phyloP scores from a whole-genome alignment of 495 filamentous ascomycete genomes.

The Neurospora sp. region DNA sequence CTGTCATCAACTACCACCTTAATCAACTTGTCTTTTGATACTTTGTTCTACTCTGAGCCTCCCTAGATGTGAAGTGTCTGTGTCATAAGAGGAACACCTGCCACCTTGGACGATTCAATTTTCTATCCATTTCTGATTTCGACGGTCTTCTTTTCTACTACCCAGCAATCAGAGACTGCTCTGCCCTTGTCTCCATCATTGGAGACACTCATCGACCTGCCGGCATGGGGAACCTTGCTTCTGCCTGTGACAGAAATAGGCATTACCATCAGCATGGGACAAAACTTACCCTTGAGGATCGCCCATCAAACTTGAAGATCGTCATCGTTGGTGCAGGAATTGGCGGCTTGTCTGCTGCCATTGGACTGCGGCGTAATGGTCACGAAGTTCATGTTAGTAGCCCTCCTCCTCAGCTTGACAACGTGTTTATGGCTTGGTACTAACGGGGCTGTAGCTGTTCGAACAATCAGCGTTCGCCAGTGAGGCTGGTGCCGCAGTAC shows the following conservation, averaged over 20 bases:
- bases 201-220: not conserved
- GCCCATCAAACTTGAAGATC: conserved; percentile 19
- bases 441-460: conserved; percentile 31
- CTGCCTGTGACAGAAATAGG: not conserved
- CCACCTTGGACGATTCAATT: not conserved
- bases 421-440: conserved; percentile 1
- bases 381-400: conserved; percentile 39
- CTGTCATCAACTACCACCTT: not conserved
- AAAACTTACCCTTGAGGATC: not conserved
- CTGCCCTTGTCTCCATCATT: not conserved
- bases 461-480: conserved; percentile 43
- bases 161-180: not conserved
- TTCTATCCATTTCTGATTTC: not conserved
- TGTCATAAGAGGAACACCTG: not conserved
- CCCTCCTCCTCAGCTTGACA: not conserved
- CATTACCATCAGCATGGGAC: not conserved
- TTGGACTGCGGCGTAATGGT: conserved; percentile 42
- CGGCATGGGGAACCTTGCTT: not conserved
- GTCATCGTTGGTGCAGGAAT: conserved; percentile 50
- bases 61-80: not conserved
- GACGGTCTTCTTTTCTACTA: not conserved
- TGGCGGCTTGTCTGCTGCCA: conserved; percentile 43
- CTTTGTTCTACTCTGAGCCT: not conserved
- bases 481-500: conserved; percentile 46
- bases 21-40: not conserved